Percentiles rank a stretch among this genome's conserved stretches.
phyloP scores from a whole-genome alignment of 1,284 basidiomycete genomes.

The Sphaerobolus stellatus region DNA sequence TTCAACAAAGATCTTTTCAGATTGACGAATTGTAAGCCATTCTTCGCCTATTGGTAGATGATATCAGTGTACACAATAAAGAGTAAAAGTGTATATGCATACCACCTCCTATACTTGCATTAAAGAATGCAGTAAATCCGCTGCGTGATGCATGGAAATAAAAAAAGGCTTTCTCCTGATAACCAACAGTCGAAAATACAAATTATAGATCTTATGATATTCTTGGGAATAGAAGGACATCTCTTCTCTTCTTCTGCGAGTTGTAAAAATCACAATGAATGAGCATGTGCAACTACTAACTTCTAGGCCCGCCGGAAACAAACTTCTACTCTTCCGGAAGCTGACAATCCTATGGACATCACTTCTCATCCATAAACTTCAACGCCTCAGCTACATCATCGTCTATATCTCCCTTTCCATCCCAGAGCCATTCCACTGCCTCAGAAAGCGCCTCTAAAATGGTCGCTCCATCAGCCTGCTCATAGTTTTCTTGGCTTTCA shows the following conservation, averaged over 20 bases:
- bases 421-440: not conserved
- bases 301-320: too few species aligned
- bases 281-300: too few species aligned
- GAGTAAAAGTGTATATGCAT: too few species aligned
- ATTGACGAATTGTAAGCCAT: not conserved
- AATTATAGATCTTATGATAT: too few species aligned
- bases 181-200: not conserved
- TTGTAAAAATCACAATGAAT: too few species aligned
- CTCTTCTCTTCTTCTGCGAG: too few species aligned
- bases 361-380: too few species aligned
- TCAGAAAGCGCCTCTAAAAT: not conserved
- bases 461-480: not conserved
- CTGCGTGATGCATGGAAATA: not conserved
- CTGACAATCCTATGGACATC: too few species aligned
- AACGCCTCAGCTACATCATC: slow-evolving; percentile 8
- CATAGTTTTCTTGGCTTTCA: slow-evolving; percentile 6
- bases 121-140: not conserved
- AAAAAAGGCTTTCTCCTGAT: not conserved
- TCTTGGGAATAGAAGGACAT: too few species aligned
- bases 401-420: slow-evolving; percentile 7
- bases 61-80: too few species aligned
- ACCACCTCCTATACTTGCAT: too few species aligned
- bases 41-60: not conserved
- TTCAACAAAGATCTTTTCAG: not conserved
- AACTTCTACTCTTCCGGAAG: too few species aligned